Evolutionary conservation across 805 yeast genomes (phyloP), one percentile per base, ranked within the genome.

Genomic region (Komagataella pseudopastoris): DNA sequence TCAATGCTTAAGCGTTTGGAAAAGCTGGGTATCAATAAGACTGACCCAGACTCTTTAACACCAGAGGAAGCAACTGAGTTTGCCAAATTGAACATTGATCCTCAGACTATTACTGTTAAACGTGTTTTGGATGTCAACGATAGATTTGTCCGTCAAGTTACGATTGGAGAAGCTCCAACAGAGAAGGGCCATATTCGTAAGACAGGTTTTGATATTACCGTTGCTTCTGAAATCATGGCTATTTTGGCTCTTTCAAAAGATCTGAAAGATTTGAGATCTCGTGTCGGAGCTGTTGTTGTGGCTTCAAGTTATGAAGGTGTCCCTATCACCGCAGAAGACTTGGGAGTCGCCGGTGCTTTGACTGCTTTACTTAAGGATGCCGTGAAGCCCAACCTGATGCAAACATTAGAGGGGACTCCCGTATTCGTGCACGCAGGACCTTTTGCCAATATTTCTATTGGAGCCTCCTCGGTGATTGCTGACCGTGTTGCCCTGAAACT

Each of bases 361-460:
- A 81, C 91, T 54, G 93, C 91, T 2, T 69, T 85, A 59, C 71
- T 85, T 61, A 85, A 83, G 65, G 95, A 85, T 65, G 88, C 91
- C 16, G 78, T 85, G 58, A 85, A 85, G 64, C 95, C 95, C 56
- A 85, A 85, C 61, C 71, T 85, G 63, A 85, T 85, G 95, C 95
- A 85, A 72, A 83, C 93, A 43, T 75, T 85, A 62, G 95, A 85
- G 69, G 93, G 93, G 58, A 84, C 93, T 22, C 95, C 95, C 23
- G 95, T 85, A 17, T 78, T 85, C 60, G 88, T 85, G 49, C 95
- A 85, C 64, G 93, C 93, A 49, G 95, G 95, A 56, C 95, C 95
- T 54, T 85, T 85, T 63, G 95, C 95, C 61, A 85, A 85, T 66
- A 85, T 85, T 56, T 85, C 93, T 44, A 85, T 85, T 61, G 95